Evolutionary conservation across 1,139 yeast species (phyloP).

Genomic region (Taphrina flavorubra): DNA sequence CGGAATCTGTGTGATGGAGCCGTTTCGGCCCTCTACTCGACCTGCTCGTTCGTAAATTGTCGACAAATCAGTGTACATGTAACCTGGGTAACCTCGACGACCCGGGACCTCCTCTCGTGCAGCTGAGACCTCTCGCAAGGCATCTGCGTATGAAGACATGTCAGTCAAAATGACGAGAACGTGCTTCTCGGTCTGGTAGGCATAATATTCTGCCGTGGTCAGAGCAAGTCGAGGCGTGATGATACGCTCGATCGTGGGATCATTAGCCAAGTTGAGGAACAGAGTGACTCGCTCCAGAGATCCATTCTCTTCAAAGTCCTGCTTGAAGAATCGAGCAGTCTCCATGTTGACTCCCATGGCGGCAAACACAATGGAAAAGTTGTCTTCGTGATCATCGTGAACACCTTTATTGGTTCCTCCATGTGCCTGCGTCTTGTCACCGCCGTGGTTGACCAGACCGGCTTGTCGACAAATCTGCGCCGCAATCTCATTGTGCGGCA

Average conservation of each 20-base stretch:
- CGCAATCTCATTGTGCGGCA: slow-evolving; percentile 99
- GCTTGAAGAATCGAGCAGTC: slow-evolving; percentile 92
- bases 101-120: slow-evolving; percentile 99
- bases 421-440: slow-evolving; percentile 32
- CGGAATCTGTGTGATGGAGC: slow-evolving; percentile 98
- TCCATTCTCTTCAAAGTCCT: slow-evolving; percentile 98
- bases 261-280: slow-evolving; percentile 96
- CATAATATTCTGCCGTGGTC: slow-evolving; percentile 97
- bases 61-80: slow-evolving; percentile 99
- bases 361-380: slow-evolving; percentile 97
- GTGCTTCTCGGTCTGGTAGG: slow-evolving; percentile 98
- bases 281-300: slow-evolving; percentile 96
- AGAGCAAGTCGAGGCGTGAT: slow-evolving; percentile 99
- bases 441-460: slow-evolving; percentile 67
- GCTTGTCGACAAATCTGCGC: slow-evolving; percentile 99
- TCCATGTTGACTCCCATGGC: slow-evolving; percentile 97
- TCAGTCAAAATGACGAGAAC: slow-evolving; percentile 97
- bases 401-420: slow-evolving; percentile 96
- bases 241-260: slow-evolving; percentile 98
- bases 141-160: slow-evolving; percentile 99
- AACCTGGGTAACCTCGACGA: slow-evolving; percentile 99
- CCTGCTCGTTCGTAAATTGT: slow-evolving; percentile 99
- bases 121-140: slow-evolving; percentile 98
- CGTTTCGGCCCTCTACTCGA: slow-evolving; percentile 99
- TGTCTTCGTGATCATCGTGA: slow-evolving; percentile 99